Conservation (phyloP, 2,329 filamentous ascomycete genomes). For the Trichoderma simmonsii region DNA sequence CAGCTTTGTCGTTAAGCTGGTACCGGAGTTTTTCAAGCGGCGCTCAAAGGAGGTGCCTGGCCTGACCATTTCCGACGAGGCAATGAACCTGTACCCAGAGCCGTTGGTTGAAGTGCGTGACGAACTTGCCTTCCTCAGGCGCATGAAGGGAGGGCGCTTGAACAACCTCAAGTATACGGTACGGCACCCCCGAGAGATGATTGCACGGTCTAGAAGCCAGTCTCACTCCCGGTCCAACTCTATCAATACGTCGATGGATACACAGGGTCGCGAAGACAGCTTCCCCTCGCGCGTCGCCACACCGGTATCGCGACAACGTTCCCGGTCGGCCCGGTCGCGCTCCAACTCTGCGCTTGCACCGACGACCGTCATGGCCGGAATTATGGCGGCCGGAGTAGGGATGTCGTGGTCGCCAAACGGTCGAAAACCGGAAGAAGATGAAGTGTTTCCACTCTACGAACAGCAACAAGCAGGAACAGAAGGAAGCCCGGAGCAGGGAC, state of each 20-base stretch:
- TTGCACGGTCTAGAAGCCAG: constrained; percentile 59
- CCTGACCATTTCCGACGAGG: constrained; percentile 63
- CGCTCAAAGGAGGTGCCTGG: constrained; percentile 47
- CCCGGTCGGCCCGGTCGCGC: constrained; percentile 63
- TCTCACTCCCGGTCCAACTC: constrained; percentile 63
- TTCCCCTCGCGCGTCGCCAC: constrained; percentile 49
- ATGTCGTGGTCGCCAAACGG: constrained; percentile 72
- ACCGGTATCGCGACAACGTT: constrained; percentile 61
- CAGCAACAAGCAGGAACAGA: constrained; percentile 17
- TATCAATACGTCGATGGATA: constrained; percentile 54
- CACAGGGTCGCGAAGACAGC: constrained; percentile 58
- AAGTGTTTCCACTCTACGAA: constrained; percentile 15
- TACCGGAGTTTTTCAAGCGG: constrained; percentile 53
- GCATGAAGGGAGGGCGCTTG: constrained; percentile 75
- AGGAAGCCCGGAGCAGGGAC: constrained; percentile 20
- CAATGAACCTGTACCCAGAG: constrained; percentile 67
- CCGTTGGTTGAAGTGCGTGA: constrained; percentile 73
- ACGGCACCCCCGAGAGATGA: constrained; percentile 68
- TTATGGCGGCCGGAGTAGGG: constrained; percentile 72
- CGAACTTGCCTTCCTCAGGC: constrained; percentile 76
- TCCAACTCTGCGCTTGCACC: constrained; percentile 71
- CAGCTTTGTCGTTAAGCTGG: constrained; percentile 51
- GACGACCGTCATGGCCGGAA: constrained; percentile 77
- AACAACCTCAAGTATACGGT: constrained; percentile 79
- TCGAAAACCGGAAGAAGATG: constrained; percentile 34